Evolutionary conservation across 352 stramenopile genomes (phyloP).

Genomic region (Pythium rhizo-oryzae): DNA sequence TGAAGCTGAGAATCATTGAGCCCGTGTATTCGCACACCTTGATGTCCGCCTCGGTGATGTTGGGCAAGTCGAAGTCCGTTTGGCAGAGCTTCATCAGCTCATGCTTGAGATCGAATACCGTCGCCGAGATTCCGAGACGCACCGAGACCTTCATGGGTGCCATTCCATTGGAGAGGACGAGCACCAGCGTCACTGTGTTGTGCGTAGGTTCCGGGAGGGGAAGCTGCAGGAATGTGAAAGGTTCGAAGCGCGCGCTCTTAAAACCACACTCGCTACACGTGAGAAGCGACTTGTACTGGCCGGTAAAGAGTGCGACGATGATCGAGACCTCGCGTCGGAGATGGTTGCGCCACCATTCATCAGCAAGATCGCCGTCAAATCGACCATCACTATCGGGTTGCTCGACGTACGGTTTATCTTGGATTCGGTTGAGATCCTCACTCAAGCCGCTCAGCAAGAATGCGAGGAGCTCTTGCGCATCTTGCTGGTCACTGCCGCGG

Average conservation of each 20-base stretch:
- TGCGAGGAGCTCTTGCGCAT: conserved; percentile 96
- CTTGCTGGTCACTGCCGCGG: conserved; percentile 97
- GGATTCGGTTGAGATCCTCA: conserved; percentile 98
- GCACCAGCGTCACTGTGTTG: conserved; percentile 78
- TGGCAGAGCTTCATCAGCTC: conserved; percentile 82
- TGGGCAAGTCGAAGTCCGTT: conserved; percentile 63
- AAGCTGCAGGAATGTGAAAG: conserved; percentile 91
- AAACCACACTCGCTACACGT: conserved; percentile 97
- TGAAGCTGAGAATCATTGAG: conserved; percentile 89
- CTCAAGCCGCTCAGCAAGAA: conserved; percentile 97
- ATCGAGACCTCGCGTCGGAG: conserved; percentile 98
- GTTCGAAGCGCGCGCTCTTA: conserved; percentile 92
- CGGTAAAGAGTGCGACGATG: conserved; percentile 98
- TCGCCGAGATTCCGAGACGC: conserved; percentile 78
- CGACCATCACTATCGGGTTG: conserved; percentile 97
- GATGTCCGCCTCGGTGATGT: conserved; percentile 74
- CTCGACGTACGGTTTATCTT: conserved; percentile 97
- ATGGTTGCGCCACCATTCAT: conserved; percentile 99
- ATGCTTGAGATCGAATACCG: conserved; percentile 88
- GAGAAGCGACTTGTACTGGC: conserved; percentile 98
- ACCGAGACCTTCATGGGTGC: conserved; percentile 83
- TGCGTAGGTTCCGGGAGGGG: conserved; percentile 87
- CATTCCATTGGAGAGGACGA: conserved; percentile 75
- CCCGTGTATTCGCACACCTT: conserved; percentile 89
- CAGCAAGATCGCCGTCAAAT: conserved; percentile 96